Percentiles rank a stretch among this genome's conserved stretches.
These are phyloP conservation scores for Corymbia maculata DNA, from an alignment of 345 rosid genomes.

Conservation along the genomic window DNA sequence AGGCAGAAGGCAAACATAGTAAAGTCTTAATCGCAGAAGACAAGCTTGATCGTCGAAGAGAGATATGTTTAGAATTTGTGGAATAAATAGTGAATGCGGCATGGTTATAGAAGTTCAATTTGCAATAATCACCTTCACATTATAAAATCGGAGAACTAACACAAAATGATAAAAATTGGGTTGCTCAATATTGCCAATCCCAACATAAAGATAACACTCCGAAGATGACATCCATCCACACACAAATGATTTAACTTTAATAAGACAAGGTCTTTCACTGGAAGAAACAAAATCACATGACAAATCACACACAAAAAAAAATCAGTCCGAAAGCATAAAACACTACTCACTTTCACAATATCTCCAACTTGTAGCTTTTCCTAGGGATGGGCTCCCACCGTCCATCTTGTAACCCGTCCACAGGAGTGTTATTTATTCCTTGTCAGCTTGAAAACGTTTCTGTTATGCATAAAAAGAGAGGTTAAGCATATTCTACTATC, in stretches of 20 bases:
- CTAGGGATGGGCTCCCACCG: no score
- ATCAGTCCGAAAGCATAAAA: neutral
- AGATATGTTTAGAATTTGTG: no score
- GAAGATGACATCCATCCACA: neutral
- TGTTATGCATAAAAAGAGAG: conserved; percentile 27
- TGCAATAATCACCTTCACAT: neutral
- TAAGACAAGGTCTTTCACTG: neutral
- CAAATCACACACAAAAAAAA: neutral
- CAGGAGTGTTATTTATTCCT: conserved; percentile 65
- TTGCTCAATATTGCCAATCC: neutral
- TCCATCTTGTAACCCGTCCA: conserved; percentile 82
- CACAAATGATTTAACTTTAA: neutral
- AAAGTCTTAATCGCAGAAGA: no score
- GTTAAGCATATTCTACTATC: conserved; percentile 1
- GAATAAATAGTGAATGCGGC: neutral
- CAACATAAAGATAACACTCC: neutral
- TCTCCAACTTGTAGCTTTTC: conserved; percentile 97
- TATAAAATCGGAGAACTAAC: neutral
- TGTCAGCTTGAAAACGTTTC: conserved; percentile 91
- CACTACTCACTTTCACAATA: conserved; percentile 62
- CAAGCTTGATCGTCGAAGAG: neutral
- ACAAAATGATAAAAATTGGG: neutral
- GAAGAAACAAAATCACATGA: neutral
- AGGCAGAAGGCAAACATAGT: no score
- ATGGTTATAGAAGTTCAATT: neutral